phyloP scores from a whole-genome alignment of 2,329 filamentous ascomycete genomes.

The Exutisphaerella laricina region DNA sequence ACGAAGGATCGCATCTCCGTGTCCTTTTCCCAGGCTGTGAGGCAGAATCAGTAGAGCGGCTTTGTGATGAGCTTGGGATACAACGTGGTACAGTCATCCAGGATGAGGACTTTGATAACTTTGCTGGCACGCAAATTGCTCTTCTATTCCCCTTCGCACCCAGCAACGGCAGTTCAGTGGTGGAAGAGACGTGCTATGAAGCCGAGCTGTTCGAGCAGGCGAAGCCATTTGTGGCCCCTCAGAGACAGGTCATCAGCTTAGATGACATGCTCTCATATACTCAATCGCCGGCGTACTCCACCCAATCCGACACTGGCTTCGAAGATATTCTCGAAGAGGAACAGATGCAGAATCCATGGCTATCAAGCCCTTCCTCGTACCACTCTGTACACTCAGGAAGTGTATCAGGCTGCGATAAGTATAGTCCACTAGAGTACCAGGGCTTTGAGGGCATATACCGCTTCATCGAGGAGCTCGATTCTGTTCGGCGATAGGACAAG shows the following conservation, averaged over 20 bases:
- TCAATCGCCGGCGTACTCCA: slow-evolving; percentile 34
- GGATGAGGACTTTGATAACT: slow-evolving; percentile 67
- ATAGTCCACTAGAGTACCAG: slow-evolving; percentile 53
- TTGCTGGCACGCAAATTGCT: slow-evolving; percentile 64
- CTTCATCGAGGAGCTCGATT: slow-evolving; percentile 61
- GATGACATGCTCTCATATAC: slow-evolving; percentile 51
- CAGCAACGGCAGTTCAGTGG: slow-evolving; percentile 42
- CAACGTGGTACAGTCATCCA: slow-evolving; percentile 72
- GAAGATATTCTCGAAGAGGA: slow-evolving; percentile 32
- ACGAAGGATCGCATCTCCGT: slow-evolving; percentile 65
- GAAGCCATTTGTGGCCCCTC: slow-evolving; percentile 11
- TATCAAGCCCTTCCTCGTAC: slow-evolving; percentile 49
- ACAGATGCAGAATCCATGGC: slow-evolving; percentile 47
- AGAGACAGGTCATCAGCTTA: slow-evolving; percentile 45
- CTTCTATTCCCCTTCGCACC: slow-evolving; percentile 84
- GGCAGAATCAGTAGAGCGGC: slow-evolving; percentile 67
- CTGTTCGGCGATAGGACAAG: slow-evolving; percentile 22
- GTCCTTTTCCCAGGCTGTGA: slow-evolving; percentile 92
- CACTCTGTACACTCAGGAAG: slow-evolving; percentile 52
- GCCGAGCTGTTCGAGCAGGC: slow-evolving; percentile 17
- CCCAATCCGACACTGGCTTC: slow-evolving; percentile 28
- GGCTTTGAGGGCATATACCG: slow-evolving; percentile 60
- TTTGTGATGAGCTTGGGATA: slow-evolving; percentile 85
- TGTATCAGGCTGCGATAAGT: slow-evolving; percentile 35
- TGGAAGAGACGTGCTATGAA: slow-evolving; percentile 42